Conservation (phyloP, 257 asterid genomes). For the Apocynum venetum region DNA sequence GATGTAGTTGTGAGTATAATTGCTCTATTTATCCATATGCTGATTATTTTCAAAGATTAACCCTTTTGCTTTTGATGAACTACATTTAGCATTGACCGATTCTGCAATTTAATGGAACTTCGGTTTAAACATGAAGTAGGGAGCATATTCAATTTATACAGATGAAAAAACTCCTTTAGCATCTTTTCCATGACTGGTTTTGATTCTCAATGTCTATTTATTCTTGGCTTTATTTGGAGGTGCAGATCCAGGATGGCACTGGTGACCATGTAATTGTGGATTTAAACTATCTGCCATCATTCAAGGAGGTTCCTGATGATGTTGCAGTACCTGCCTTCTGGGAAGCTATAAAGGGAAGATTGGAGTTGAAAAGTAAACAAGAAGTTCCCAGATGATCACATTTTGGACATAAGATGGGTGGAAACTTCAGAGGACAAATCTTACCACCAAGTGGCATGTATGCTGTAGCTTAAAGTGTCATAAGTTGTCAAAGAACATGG, state of each 20-base stretch:
- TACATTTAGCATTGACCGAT: not conserved
- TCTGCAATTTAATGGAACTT: no score
- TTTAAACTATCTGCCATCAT: constrained; percentile 91
- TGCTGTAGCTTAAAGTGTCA: no score
- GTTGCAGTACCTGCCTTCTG: constrained; percentile 87
- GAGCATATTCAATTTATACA: not conserved
- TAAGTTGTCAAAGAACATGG: no score
- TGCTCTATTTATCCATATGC: not conserved
- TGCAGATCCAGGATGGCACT: constrained; percentile 77
- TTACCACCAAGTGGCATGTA: no score
- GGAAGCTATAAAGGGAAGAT: constrained; percentile 82
- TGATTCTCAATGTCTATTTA: not conserved
- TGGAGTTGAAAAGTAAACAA: constrained; percentile 26
- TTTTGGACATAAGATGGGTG: not conserved
- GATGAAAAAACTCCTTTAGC: not conserved
- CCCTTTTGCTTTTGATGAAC: not conserved
- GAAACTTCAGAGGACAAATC: not conserved
- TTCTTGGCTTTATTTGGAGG: constrained; percentile 7
- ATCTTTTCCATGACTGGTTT: not conserved
- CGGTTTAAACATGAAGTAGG: no score
- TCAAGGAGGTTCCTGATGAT: constrained; percentile 90
- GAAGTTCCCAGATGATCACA: not conserved
- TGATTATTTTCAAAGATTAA: not conserved
- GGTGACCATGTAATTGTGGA: constrained; percentile 97
- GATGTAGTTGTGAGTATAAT: constrained; percentile 77